Conservation (phyloP, 441 rosid genomes). For the Populus hybrid region DNA sequence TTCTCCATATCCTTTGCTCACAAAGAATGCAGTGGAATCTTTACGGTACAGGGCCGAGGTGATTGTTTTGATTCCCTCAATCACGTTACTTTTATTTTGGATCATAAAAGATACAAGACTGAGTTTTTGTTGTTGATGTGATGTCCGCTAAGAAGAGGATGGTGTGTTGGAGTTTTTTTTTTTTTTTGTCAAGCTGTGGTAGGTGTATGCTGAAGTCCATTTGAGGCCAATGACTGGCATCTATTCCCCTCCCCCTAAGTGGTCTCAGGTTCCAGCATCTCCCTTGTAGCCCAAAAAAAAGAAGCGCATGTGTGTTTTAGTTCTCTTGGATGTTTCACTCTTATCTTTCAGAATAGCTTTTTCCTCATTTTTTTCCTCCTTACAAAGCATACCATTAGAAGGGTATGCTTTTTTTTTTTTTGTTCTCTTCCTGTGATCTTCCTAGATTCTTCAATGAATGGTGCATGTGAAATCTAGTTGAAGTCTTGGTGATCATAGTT, state of each 20-base stretch:
- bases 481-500: not conserved
- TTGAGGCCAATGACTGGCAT: not conserved
- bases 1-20: slow-evolving; percentile 65
- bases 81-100: not conserved
- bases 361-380: not conserved
- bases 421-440: not conserved
- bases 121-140: not conserved
- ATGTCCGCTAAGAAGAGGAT: not conserved
- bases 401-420: not conserved
- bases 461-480: not conserved
- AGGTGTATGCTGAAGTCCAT: not conserved
- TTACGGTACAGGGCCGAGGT: slow-evolving; percentile 96
- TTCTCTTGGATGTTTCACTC: not conserved
- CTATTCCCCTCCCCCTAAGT: not conserved
- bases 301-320: not conserved
- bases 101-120: not conserved
- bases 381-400: not conserved
- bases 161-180: not conserved
- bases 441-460: not conserved
- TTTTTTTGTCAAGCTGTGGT: not conserved
- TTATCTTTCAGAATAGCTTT: not conserved
- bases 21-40: slow-evolving; percentile 86
- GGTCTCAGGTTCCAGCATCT: not conserved
- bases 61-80: slow-evolving; percentile 8
- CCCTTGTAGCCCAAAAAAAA: not conserved